Base-by-base conservation (phyloP, 2,329 filamentous ascomycete species). In the Anthostomella pinea region DNA sequence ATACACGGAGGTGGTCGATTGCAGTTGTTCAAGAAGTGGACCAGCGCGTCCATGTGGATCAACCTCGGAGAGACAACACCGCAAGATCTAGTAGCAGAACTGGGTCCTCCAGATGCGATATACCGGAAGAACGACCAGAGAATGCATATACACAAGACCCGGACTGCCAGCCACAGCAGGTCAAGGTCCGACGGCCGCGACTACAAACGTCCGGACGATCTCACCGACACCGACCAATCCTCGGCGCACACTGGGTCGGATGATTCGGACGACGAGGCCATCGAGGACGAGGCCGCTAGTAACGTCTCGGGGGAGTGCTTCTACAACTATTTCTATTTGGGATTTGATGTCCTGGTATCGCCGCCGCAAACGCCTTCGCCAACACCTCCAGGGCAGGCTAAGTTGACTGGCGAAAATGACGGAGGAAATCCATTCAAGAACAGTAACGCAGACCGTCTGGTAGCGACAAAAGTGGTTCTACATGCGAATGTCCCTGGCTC, bases 281-380 rank as follows among this genome's bases (percentile, higher is more conserved):
- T 79, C 11, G 75, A 79, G 27, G 80, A 81, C 19, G 75, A 77
- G 19, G 58, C 68, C 3, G 66, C 68, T 1, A 68, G 70, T 46
- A 67, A 72, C 59, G 49, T 81, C 3, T 77, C 81, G 2, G 76
- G 80, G 4, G 87, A 94, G 58, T 89, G 83, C 48, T 98, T 97
- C 60, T 96, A 93, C 65, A 97, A 97, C 60, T 98, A 98, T 61
- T 98, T 96, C 58, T 85, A 91, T 48, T 83, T 95, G 45, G 93
- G 93, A 2, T 94, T 98, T 56, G 93, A 98, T 61, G 77, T 96
- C 8, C 73, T 97, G 5, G 77, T 98, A n/a, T 95, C 91, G 1
- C 80, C 81, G 19, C 84, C 87, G 1, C 79, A 78, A 0, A 59
- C 73, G 5, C 71, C 83, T 4, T 86, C 84, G 0, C 77, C 77